Evolutionary conservation across 208 protist genomes (phyloP), one percentile per base, ranked within the genome.

Genomic region (Sergeia podlipaevii): DNA sequence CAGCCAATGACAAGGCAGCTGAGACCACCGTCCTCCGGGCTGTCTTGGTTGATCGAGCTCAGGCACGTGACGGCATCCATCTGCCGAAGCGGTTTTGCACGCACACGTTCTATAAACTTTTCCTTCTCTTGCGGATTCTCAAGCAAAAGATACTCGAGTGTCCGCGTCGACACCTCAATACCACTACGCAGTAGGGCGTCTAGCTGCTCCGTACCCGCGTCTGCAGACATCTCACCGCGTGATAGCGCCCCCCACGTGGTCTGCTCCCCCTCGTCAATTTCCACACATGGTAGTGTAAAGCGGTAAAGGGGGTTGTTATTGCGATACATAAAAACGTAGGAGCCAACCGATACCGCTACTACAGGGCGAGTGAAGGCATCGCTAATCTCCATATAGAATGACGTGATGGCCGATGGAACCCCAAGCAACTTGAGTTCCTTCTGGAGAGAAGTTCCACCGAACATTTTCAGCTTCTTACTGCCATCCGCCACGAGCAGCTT

Each of bases 241-340:
- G 36, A 48, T 15, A 93, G 69, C 20, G 53, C 13, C 21, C 71
- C 63, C 92, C 92, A 97, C 6, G 89, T 70, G 2, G 50, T 28
- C 26, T 48, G 30, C 60, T 97, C 89, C 23, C 76, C 72, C 11
- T 51, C 42, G 44, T 85, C 60, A 4, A 96, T 48, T 6, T 68
- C 54, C 4, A 95, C 58, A 3, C 64, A 15, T 0, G 92, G 91
- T 6, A 97, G 45, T 18, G 70, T 66, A 71, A 95, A 98, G 32
- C 97, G 95, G 68, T 92, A 97, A 21, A 92, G 83, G 2, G 96
- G 93, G 39, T 91, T 78, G 53, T 96, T 61, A 54, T 86, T 87
- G 30, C 70, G 71, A 64, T 97, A 98, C 74, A 97, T 94, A 59
- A 91, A 97, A 26, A 98, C 65, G 48, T 81, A 68, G 0, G 85